Conservation (phyloP, 352 stramenopile species). For the Pythium plurisporium region DNA sequence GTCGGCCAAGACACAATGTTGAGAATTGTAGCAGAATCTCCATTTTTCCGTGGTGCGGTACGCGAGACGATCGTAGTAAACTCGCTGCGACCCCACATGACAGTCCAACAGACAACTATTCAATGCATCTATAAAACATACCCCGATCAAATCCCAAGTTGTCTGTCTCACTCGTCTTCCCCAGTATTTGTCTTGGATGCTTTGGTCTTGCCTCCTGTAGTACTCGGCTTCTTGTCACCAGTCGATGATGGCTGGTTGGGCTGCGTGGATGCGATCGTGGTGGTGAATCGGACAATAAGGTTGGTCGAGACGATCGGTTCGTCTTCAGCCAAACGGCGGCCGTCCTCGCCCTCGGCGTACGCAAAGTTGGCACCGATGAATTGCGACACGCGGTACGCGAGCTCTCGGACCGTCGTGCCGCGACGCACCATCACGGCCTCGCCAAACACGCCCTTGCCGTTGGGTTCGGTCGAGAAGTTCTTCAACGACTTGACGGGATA, state of each 20-base stretch:
- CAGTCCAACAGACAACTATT: neutral
- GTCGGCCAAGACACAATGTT: constrained; percentile 17
- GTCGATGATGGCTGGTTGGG: constrained; percentile 17
- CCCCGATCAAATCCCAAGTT: neutral
- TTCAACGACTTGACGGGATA: constrained; percentile 88
- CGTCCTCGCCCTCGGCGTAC: constrained; percentile 80
- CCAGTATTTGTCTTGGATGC: constrained; percentile 17
- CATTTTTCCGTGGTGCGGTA: neutral
- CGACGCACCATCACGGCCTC: constrained; percentile 72
- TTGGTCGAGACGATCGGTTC: constrained; percentile 55
- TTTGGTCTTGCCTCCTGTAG: constrained; percentile 28
- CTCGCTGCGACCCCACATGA: neutral
- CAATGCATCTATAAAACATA: neutral
- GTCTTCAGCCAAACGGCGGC: constrained; percentile 65
- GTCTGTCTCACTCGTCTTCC: constrained; percentile 23
- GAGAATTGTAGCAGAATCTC: neutral
- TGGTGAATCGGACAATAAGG: constrained; percentile 79
- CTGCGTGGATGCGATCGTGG: constrained; percentile 36
- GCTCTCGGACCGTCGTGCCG: constrained; percentile 73
- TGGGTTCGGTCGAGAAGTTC: constrained; percentile 69
- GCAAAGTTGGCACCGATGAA: constrained; percentile 72
- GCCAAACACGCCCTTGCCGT: constrained; percentile 68
- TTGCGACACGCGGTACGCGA: constrained; percentile 61
- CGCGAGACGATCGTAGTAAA: neutral
- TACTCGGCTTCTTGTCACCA: constrained; percentile 7